These are phyloP conservation scores for Glebionis coronaria DNA, from an alignment of 129 eudicot genomes.

Conservation along the genomic window DNA sequence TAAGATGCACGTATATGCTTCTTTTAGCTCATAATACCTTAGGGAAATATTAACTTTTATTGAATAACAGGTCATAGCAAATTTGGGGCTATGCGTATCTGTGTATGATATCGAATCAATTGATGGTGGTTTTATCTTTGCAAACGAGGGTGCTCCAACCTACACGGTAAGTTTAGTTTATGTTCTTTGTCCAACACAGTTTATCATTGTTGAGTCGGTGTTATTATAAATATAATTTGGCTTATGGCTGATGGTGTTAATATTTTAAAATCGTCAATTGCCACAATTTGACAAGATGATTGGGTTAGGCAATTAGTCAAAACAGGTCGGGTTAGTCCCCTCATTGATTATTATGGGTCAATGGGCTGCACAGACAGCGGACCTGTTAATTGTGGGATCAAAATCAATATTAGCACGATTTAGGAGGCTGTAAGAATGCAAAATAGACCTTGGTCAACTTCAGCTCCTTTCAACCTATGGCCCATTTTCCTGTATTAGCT, in stretches of 20 bases:
- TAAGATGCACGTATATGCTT: not conserved
- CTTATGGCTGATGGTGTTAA: not conserved
- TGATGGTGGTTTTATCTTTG: slow-evolving; percentile 67
- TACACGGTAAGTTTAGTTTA: slow-evolving; percentile 51
- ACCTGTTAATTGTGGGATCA: too few species aligned
- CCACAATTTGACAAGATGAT: not conserved
- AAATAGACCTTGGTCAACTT: too few species aligned
- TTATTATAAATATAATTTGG: too few species aligned
- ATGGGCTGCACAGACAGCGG: too few species aligned
- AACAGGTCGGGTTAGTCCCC: too few species aligned
- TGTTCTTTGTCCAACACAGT: not conserved
- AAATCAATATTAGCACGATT: too few species aligned
- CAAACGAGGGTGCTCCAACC: slow-evolving; percentile 83
- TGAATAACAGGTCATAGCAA: slow-evolving; percentile 52
- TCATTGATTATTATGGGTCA: too few species aligned
- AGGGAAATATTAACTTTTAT: slow-evolving; percentile 4
- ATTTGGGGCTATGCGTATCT: slow-evolving; percentile 71
- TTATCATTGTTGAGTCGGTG: not conserved
- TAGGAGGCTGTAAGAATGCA: too few species aligned
- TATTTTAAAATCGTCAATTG: not conserved
- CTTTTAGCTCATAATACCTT: not conserved
- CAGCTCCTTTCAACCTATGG: too few species aligned
- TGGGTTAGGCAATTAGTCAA: too few species aligned
- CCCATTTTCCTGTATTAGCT: too few species aligned
- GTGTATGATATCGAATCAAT: slow-evolving; percentile 71